Evolutionary conservation across 2,329 filamentous ascomycete genomes (phyloP).

Genomic region (Aspergillus aculeatinus): DNA sequence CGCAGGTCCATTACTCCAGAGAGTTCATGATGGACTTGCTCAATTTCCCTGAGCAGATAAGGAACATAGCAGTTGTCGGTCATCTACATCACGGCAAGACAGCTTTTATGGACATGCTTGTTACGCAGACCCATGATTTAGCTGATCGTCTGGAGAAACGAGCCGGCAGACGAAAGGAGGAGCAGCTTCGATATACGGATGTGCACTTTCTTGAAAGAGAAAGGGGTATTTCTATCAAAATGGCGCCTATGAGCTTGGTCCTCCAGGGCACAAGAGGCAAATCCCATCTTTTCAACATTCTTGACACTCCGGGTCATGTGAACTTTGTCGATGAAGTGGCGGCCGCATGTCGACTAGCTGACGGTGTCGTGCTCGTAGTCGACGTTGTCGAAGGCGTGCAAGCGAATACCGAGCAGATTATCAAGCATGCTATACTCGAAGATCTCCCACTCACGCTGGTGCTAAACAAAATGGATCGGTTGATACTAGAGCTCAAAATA

Average conservation of each 20-base stretch:
- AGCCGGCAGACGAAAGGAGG: slow-evolving; percentile 76
- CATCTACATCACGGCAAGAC: slow-evolving; percentile 98
- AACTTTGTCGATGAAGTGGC: slow-evolving; percentile 99
- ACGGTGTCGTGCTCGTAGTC: slow-evolving; percentile 89
- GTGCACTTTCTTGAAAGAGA: slow-evolving; percentile 85
- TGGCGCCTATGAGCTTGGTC: slow-evolving; percentile 90
- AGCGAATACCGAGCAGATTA: slow-evolving; percentile 93
- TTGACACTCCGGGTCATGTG: slow-evolving; percentile 96
- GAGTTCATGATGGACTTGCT: slow-evolving; percentile 94
- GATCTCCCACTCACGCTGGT: slow-evolving; percentile 85
- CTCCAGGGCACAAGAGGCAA: slow-evolving; percentile 87
- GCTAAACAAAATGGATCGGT: slow-evolving; percentile 94
- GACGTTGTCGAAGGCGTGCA: slow-evolving; percentile 99
- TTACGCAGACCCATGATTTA: slow-evolving; percentile 91
- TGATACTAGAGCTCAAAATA: slow-evolving; percentile 91
- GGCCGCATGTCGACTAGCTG: slow-evolving; percentile 78
- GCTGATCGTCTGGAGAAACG: slow-evolving; percentile 74
- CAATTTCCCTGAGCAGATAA: slow-evolving; percentile 91
- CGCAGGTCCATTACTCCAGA: slow-evolving; percentile 81
- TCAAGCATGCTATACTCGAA: slow-evolving; percentile 90
- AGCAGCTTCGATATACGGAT: slow-evolving; percentile 93
- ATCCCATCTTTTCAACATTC: slow-evolving; percentile 89
- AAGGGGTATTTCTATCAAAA: slow-evolving; percentile 86
- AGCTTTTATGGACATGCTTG: slow-evolving; percentile 96
- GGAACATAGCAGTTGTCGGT: slow-evolving; percentile 87